Evolutionary conservation across 148 eudicot species (phyloP), one percentile per base, ranked within the genome.

Genomic region (Vaccinium vitisidaea): DNA sequence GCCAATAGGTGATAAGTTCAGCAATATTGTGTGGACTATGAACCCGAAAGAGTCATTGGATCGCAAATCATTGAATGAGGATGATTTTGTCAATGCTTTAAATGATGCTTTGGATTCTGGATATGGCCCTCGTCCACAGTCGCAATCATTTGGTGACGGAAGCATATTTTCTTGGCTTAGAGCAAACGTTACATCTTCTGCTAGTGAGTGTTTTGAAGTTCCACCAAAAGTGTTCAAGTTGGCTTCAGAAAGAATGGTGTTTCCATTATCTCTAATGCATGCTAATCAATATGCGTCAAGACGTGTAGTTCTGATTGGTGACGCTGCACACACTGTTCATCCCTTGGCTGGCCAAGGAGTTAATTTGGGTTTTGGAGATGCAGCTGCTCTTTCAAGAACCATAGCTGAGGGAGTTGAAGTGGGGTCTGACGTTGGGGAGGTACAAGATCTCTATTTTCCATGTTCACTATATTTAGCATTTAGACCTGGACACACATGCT

Each of bases 291-390:
- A 97, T 85, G 94, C 89, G 58, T 88, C 90, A n/a, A 89, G 80
- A 39, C 95, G 96, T 81, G 92, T 94, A 55, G 98, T 79, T 86
- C 94, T 97, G 32, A 87, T 97, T 78, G 99, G 99, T 82, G 99
- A 97, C 89, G 96, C 99, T 80, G 99, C 99, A 18, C 99, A 97
- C 85, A 97, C 98, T 32, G 98, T 97, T 83, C 99, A 97, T 91
- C 99, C 98, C 84, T 91, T 97, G 84, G 98, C 98, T 53, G 99
- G 99, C 84, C 99, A 97, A 89, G 99, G 99, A 81, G 99, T 97
- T 39, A 97, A 97, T 86, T 87, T 97, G 91, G 99, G 98, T 12
- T 97, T 95, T 86, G 97, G 95, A 71, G 99, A 97, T 86, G 98
- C 95, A 18, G 90, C 90, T 43, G 80, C 93, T 79, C 97, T 97